Percentiles rank a stretch among this genome's conserved stretches.
Conservation (phyloP, 768 basidiomycete species). For the Coprinellus micaceus region DNA sequence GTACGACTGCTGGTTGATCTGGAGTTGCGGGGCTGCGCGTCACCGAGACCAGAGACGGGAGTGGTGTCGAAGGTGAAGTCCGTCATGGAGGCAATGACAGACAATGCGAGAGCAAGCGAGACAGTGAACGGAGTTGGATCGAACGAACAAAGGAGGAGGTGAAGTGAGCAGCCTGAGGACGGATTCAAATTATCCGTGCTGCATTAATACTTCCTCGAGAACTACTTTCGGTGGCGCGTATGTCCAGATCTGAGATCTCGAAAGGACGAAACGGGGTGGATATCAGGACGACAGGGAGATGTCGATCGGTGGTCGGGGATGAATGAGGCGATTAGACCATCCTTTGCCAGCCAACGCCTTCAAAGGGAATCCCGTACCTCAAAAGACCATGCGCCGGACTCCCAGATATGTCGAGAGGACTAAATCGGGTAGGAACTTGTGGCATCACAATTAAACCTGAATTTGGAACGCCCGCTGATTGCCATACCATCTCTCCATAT, state of each 20-base stretch:
- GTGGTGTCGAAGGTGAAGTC: background rate
- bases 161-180: background rate
- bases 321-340: background rate
- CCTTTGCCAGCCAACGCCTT: no score
- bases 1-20: slow-evolving; percentile 10
- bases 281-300: background rate
- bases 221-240: background rate
- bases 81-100: background rate
- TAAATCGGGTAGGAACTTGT: no score
- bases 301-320: background rate
- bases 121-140: background rate
- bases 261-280: background rate
- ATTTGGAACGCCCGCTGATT: no score
- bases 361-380: no score
- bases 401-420: no score
- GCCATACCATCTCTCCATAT: no score
- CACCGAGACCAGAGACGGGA: background rate
- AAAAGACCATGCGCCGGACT: no score
- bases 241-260: background rate
- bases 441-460: no score
- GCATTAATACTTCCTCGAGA: background rate
- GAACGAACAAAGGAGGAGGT: background rate
- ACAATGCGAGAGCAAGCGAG: background rate
- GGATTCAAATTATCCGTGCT: background rate
- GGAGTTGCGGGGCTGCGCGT: no score